phyloP scores from a whole-genome alignment of 106 monocot genomes.

The Triglochin maritima region DNA sequence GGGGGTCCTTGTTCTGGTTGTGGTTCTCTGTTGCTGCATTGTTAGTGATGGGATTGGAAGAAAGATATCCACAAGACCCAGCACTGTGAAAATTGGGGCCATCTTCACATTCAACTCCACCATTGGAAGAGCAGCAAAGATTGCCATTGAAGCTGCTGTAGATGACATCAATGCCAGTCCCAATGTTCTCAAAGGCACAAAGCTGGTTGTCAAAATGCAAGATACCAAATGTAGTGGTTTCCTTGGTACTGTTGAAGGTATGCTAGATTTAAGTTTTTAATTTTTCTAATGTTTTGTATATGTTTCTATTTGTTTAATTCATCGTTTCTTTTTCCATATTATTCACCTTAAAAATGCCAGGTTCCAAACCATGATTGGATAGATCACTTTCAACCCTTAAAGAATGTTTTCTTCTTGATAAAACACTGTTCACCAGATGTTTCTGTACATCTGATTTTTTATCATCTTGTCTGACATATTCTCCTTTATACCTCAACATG shows the following conservation, averaged over 20 bases:
- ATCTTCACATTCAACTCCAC: constrained; percentile 56
- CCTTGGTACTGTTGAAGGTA: constrained; percentile 52
- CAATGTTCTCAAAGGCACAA: constrained; percentile 41
- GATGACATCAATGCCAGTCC: constrained; percentile 50
- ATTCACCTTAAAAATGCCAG: no score
- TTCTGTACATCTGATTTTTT: not conserved
- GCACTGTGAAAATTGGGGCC: constrained; percentile 61
- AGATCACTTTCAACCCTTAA: no score
- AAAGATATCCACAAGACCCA: constrained; percentile 26
- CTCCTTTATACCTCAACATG: not conserved
- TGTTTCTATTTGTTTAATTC: no score
- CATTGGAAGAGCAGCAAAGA: constrained; percentile 57
- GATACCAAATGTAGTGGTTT: constrained; percentile 40
- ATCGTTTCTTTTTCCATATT: no score
- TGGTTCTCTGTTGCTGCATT: constrained; percentile 10
- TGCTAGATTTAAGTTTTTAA: no score
- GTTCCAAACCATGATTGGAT: no score
- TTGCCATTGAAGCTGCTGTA: constrained; percentile 54
- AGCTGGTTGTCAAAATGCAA: constrained; percentile 43
- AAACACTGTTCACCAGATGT: no score
- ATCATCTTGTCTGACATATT: not conserved
- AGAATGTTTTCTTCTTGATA: no score
- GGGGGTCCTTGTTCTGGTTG: constrained; percentile 5
- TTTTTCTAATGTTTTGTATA: no score
- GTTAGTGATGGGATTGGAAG: constrained; percentile 13